phyloP scores from a whole-genome alignment of 2,329 filamentous ascomycete genomes.

The Talaromyces verruculosus region DNA sequence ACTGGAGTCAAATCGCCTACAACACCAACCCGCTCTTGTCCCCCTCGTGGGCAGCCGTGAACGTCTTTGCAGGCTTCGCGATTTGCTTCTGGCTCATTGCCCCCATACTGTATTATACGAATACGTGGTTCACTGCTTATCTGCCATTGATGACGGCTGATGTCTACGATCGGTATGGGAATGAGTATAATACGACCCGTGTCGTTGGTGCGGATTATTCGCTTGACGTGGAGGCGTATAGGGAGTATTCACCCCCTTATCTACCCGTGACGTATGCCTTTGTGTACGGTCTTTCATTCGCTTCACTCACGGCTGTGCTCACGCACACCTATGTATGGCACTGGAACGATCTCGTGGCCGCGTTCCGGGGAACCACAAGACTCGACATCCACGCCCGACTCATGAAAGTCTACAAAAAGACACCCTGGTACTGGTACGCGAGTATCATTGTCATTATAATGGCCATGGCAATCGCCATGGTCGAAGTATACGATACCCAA shows the following conservation, averaged over 20 bases:
- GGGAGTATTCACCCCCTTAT: constrained; percentile 64
- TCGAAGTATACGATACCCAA: constrained; percentile 46
- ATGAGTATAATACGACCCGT: constrained; percentile 57
- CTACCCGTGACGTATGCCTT: constrained; percentile 58
- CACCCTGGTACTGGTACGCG: constrained; percentile 47
- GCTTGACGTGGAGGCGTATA: constrained; percentile 61
- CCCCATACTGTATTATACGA: constrained; percentile 47
- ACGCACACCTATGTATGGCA: constrained; percentile 35
- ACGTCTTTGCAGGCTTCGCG: constrained; percentile 34
- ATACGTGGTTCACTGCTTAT: constrained; percentile 55
- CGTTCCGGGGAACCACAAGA: constrained; percentile 37
- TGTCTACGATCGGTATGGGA: constrained; percentile 61
- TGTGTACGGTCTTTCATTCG: constrained; percentile 61
- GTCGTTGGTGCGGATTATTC: constrained; percentile 55
- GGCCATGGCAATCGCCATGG: constrained; percentile 34
- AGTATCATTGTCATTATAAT: constrained; percentile 36
- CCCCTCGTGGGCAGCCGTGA: constrained; percentile 33
- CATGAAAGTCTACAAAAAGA: constrained; percentile 40
- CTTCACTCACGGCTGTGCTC: constrained; percentile 57
- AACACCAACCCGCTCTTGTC: constrained; percentile 37
- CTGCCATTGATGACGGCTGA: constrained; percentile 59
- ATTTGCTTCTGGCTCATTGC: constrained; percentile 33
- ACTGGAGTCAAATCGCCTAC: constrained; percentile 38
- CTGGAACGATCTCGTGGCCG: constrained; percentile 31
- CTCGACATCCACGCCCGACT: constrained; percentile 45